These are phyloP conservation scores for Puccinia coronata DNA, from an alignment of 1,284 basidiomycete species.

Conservation along the genomic window DNA sequence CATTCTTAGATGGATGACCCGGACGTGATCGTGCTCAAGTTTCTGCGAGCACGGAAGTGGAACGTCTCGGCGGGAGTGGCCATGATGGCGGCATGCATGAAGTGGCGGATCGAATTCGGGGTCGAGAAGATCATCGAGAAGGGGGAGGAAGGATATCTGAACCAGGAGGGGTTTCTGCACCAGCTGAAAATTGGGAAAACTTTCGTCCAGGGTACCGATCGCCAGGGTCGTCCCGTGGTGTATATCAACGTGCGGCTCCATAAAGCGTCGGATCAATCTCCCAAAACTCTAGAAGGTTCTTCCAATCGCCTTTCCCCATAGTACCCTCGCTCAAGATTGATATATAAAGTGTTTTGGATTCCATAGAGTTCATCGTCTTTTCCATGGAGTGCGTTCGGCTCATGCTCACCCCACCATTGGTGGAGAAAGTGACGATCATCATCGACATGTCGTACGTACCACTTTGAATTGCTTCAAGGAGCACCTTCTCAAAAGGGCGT, in stretches of 20 bases:
- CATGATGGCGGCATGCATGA: slow-evolving; percentile 49
- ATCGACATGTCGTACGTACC: slow-evolving; percentile 46
- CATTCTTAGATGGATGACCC: slow-evolving; percentile 48
- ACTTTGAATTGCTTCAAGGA: not conserved
- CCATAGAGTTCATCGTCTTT: slow-evolving; percentile 45
- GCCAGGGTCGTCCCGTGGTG: slow-evolving; percentile 36
- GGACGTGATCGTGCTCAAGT: slow-evolving; percentile 49
- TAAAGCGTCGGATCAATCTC: slow-evolving; percentile 35
- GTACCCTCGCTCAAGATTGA: not conserved
- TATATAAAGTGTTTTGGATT: not conserved
- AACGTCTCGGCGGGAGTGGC: slow-evolving; percentile 47
- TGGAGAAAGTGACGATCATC: slow-evolving; percentile 43
- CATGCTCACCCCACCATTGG: slow-evolving; percentile 43
- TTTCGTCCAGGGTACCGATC: slow-evolving; percentile 44
- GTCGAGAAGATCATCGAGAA: slow-evolving; percentile 31
- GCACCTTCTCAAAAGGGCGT: not conserved
- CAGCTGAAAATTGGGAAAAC: slow-evolving; percentile 45
- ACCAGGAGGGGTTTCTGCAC: slow-evolving; percentile 29
- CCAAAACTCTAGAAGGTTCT: slow-evolving; percentile 39
- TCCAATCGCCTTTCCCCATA: not conserved
- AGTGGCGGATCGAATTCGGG: slow-evolving; percentile 49
- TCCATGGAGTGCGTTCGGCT: slow-evolving; percentile 45
- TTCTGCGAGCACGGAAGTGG: slow-evolving; percentile 47
- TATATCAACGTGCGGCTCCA: slow-evolving; percentile 45
- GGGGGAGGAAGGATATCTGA: slow-evolving; percentile 42